A percentile compares a stretch with the other conserved stretches of the same genome.
These are phyloP conservation scores for Boletus rubroflammeus DNA, from an alignment of 768 basidiomycete genomes.

Conservation along the genomic window DNA sequence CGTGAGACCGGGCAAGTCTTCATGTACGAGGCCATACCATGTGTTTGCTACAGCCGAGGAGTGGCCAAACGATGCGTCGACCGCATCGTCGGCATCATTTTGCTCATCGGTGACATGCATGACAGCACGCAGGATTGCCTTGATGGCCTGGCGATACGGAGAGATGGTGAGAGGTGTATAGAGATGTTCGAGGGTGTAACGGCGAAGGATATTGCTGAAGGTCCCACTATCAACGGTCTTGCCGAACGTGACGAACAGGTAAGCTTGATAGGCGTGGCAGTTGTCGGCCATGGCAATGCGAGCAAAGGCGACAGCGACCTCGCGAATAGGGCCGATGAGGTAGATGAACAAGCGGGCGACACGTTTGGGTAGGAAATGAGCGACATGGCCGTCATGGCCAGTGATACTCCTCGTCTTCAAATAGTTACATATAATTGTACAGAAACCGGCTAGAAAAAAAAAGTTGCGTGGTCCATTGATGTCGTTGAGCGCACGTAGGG, in stretches of 20 bases:
- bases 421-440: not conserved
- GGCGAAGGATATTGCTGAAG: not conserved
- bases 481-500: not conserved
- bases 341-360: not conserved
- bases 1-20: not conserved
- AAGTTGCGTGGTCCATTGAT: not conserved
- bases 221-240: not conserved
- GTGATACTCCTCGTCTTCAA: not conserved
- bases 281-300: no score
- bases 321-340: not conserved
- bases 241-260: no score
- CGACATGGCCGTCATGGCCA: not conserved
- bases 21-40: not conserved
- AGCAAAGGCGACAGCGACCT: not conserved
- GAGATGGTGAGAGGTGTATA: not conserved
- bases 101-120: not conserved
- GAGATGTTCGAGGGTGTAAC: not conserved
- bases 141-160: not conserved
- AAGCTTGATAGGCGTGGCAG: no score
- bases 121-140: not conserved
- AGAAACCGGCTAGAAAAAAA: not conserved
- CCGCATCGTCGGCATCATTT: not conserved
- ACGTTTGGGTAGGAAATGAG: not conserved
- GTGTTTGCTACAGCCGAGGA: not conserved
- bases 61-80: not conserved